Percentiles rank a stretch among this genome's conserved stretches.
phyloP scores from a whole-genome alignment of 2,329 filamentous ascomycete genomes.

The Bipolaris oryzae region DNA sequence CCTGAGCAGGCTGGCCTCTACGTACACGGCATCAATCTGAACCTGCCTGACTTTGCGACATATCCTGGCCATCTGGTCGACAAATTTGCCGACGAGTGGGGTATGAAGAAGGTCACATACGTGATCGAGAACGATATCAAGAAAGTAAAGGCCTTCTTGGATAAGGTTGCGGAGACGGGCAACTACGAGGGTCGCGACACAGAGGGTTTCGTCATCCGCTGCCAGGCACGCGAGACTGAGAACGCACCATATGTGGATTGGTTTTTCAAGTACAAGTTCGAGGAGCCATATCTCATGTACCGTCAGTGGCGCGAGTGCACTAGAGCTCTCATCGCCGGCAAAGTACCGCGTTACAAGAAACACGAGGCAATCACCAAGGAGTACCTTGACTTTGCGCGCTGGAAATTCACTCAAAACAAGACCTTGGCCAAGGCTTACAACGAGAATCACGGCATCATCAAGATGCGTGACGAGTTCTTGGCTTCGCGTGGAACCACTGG shows the following conservation, averaged over 20 bases:
- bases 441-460: conserved; percentile 93
- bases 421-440: conserved; percentile 74
- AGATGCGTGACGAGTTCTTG: conserved; percentile 86
- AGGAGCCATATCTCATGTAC: conserved; percentile 98
- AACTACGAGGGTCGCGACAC: conserved; percentile 90
- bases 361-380: conserved; percentile 89
- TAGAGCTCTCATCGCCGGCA: conserved; percentile 80
- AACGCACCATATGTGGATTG: conserved; percentile 75
- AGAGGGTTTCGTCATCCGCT: conserved; percentile 95
- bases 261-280: conserved; percentile 99
- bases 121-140: conserved; percentile 76
- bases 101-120: conserved; percentile 86
- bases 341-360: conserved; percentile 79
- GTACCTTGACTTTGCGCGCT: conserved; percentile 82
- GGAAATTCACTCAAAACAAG: conserved; percentile 71
- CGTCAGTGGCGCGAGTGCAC: conserved; percentile 98
- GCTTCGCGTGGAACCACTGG: conserved; percentile 83
- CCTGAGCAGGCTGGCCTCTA: conserved; percentile 87
- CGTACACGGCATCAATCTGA: conserved; percentile 94
- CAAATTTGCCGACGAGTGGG: conserved; percentile 88
- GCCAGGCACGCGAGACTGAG: conserved; percentile 67
- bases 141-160: conserved; percentile 79
- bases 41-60: conserved; percentile 88
- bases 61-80: conserved; percentile 85
- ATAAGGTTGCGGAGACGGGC: conserved; percentile 84